A percentile compares a stretch with the other conserved stretches of the same genome.
These are phyloP conservation scores for Grigorovia jiainica DNA, from an alignment of 805 yeast genomes.

Conservation along the genomic window DNA sequence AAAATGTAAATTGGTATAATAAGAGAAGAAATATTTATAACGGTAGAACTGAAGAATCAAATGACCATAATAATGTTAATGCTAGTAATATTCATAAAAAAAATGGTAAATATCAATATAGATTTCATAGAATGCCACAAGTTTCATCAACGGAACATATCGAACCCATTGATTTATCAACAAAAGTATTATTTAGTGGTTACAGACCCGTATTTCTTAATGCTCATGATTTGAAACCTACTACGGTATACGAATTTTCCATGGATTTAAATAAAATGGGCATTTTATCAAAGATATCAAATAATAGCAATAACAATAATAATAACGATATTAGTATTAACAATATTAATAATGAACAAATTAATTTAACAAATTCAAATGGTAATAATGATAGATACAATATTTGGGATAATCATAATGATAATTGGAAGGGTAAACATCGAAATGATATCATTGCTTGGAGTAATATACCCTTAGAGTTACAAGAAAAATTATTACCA, in stretches of 20 bases:
- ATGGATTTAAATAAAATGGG: background rate
- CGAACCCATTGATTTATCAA: constrained; percentile 16
- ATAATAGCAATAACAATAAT: too few species aligned
- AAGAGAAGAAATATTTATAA: background rate
- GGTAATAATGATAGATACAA: constrained; percentile 30
- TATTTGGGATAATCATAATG: constrained; percentile 17
- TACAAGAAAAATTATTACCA: background rate
- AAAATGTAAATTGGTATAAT: background rate
- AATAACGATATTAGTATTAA: too few species aligned
- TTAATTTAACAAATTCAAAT: constrained; percentile 28
- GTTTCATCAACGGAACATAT: constrained; percentile 22
- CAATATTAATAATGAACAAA: background rate
- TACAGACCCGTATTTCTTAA: constrained; percentile 24
- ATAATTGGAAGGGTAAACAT: background rate
- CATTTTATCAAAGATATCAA: background rate
- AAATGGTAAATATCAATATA: constrained; percentile 1
- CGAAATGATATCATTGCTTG: background rate
- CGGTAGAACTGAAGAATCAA: background rate
- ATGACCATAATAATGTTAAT: background rate
- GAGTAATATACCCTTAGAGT: background rate
- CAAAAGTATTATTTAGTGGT: constrained; percentile 22
- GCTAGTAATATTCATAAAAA: background rate
- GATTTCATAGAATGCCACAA: constrained; percentile 24
- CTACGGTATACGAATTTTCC: constrained; percentile 1
- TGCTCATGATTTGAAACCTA: constrained; percentile 2